Evolutionary conservation across 768 basidiomycete genomes (phyloP).

Genomic region (Russula earlei): DNA sequence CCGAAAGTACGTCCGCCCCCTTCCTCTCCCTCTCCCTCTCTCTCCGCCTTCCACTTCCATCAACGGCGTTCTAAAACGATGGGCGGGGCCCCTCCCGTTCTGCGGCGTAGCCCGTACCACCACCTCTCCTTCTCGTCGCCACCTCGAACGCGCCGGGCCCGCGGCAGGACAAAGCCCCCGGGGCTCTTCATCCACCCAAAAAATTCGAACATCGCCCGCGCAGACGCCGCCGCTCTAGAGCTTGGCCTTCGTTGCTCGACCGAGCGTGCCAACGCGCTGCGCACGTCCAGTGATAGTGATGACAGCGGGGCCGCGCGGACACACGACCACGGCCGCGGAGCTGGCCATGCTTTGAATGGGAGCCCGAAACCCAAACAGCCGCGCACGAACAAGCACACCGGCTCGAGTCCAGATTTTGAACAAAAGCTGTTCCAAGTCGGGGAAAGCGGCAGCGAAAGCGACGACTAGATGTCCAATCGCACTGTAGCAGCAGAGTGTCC

Average conservation of each 20-base stretch:
- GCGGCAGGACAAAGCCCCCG: slow-evolving; percentile 36
- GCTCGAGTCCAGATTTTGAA: slow-evolving; percentile 9
- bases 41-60: no score
- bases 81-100: no score
- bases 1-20: slow-evolving; percentile 5
- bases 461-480: neutral
- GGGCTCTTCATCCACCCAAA: slow-evolving; percentile 54
- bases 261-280: slow-evolving; percentile 36
- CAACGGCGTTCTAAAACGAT: no score
- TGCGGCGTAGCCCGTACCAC: neutral
- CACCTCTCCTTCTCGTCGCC: neutral
- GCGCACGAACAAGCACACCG: neutral
- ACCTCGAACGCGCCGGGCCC: slow-evolving; percentile 26
- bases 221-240: slow-evolving; percentile 50
- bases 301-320: slow-evolving; percentile 32
- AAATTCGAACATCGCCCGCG: slow-evolving; percentile 55
- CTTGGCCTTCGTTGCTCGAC: slow-evolving; percentile 43
- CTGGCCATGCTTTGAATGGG: slow-evolving; percentile 38
- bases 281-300: slow-evolving; percentile 29
- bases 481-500: neutral
- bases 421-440: slow-evolving; percentile 13
- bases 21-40: neutral
- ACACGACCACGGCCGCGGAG: slow-evolving; percentile 40
- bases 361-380: slow-evolving; percentile 13
- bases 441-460: slow-evolving; percentile 16